A percentile compares a stretch with the other conserved stretches of the same genome.
phyloP scores from a whole-genome alignment of 2,329 filamentous ascomycete genomes.

The Fusarium sp. region DNA sequence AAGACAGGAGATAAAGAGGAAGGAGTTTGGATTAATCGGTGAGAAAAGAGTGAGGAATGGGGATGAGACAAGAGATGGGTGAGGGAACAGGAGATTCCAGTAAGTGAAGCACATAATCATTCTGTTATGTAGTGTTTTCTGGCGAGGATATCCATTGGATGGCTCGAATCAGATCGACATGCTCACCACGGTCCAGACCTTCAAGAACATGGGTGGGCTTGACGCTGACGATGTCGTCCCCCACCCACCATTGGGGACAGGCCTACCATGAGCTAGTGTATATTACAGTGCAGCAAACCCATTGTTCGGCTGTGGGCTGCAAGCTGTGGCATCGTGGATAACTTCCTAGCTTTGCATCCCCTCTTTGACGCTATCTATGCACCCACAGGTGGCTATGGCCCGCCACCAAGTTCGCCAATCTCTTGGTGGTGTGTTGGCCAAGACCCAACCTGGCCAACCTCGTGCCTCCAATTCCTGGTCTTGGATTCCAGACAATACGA shows the following conservation, averaged over 20 bases:
- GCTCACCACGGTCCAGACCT: slow-evolving; percentile 40
- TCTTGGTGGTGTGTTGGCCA: slow-evolving; percentile 25
- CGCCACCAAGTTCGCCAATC: slow-evolving; percentile 39
- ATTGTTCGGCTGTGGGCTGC: slow-evolving; percentile 13
- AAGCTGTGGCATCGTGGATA: slow-evolving; percentile 16
- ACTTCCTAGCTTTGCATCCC: slow-evolving; percentile 2
- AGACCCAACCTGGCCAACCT: slow-evolving; percentile 1
- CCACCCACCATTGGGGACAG: slow-evolving; percentile 30
- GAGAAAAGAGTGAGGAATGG: not conserved
- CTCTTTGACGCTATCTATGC: slow-evolving; percentile 15
- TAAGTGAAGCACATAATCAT: slow-evolving; percentile 6
- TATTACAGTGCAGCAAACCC: slow-evolving; percentile 7
- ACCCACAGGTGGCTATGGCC: slow-evolving; percentile 21
- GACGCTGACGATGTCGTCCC: slow-evolving; percentile 17
- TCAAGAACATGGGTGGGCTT: slow-evolving; percentile 26
- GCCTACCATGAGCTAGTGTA: slow-evolving; percentile 18
- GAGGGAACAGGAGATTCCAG: slow-evolving; percentile 2
- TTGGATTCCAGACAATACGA: not conserved
- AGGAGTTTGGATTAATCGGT: not conserved
- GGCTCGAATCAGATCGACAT: slow-evolving; percentile 33
- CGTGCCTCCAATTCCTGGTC: not conserved
- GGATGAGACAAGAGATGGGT: not conserved
- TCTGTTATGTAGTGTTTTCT: slow-evolving; percentile 26
- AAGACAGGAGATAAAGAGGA: not conserved
- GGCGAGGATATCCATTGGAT: slow-evolving; percentile 24